Evolutionary conservation across 2,329 filamentous ascomycete species (phyloP).

Genomic region (Phoma herbarum): DNA sequence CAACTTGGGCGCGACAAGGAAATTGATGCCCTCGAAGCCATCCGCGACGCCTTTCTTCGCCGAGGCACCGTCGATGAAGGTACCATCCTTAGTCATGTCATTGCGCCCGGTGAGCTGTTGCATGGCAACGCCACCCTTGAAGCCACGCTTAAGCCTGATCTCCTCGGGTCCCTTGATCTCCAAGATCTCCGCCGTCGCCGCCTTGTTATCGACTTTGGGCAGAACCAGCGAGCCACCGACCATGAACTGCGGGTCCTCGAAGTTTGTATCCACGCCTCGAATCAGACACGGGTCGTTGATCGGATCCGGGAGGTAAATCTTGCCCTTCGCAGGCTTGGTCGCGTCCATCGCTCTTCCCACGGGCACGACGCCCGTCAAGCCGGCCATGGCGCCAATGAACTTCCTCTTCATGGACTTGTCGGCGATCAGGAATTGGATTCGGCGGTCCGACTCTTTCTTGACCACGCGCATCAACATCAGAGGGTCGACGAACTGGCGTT

Average conservation of each 20-base stretch:
- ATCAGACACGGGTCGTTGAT: slow-evolving; percentile 83
- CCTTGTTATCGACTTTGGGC: slow-evolving; percentile 81
- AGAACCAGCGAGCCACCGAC: slow-evolving; percentile 83
- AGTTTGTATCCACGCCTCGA: slow-evolving; percentile 82
- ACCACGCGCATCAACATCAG: slow-evolving; percentile 92
- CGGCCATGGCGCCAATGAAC: slow-evolving; percentile 88
- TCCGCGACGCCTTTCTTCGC: slow-evolving; percentile 63
- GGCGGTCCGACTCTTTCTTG: slow-evolving; percentile 83
- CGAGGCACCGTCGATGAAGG: slow-evolving; percentile 64
- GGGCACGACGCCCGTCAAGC: slow-evolving; percentile 87
- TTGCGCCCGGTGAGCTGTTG: slow-evolving; percentile 83
- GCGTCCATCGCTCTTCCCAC: slow-evolving; percentile 91
- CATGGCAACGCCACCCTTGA: slow-evolving; percentile 78
- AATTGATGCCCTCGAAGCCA: slow-evolving; percentile 77
- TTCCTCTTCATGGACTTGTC: slow-evolving; percentile 91
- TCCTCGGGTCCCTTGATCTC: slow-evolving; percentile 83
- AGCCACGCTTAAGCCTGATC: slow-evolving; percentile 84
- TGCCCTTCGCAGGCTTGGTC: slow-evolving; percentile 80
- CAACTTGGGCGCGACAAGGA: slow-evolving; percentile 89
- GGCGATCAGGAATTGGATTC: slow-evolving; percentile 91
- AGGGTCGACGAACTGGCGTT: slow-evolving; percentile 85
- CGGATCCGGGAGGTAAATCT: slow-evolving; percentile 88
- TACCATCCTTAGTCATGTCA: slow-evolving; percentile 73
- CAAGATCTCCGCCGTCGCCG: slow-evolving; percentile 83
- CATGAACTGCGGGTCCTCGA: slow-evolving; percentile 65